A percentile compares a stretch with the other conserved stretches of the same genome.
phyloP scores from a whole-genome alignment of 441 rosid genomes.

The Jatropha multifida region DNA sequence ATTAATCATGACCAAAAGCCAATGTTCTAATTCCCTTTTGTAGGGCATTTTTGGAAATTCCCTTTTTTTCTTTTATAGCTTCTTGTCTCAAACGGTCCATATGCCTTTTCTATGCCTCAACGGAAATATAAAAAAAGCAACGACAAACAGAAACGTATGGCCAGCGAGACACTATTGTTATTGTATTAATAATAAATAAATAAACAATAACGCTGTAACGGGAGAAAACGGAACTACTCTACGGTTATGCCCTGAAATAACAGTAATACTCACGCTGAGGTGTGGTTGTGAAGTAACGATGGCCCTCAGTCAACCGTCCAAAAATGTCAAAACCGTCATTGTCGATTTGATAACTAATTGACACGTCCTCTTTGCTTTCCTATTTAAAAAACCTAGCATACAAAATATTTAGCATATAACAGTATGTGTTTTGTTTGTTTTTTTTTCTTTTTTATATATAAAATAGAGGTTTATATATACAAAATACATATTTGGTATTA shows the following conservation, averaged over 20 bases:
- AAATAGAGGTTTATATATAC: too few relatives aligned
- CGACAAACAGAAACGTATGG: too few relatives aligned
- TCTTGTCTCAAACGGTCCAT: neutral
- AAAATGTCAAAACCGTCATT: neutral
- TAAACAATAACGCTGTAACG: neutral
- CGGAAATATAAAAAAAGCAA: neutral
- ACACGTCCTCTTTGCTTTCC: neutral
- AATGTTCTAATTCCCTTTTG: neutral
- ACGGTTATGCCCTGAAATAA: neutral
- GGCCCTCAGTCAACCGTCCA: neutral
- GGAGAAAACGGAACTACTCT: neutral
- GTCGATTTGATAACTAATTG: neutral
- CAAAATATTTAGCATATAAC: too few relatives aligned
- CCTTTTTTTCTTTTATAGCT: neutral
- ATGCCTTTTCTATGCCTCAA: neutral
- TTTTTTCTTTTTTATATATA: too few relatives aligned
- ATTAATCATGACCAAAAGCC: conserved; percentile 12
- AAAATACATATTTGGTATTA: too few relatives aligned
- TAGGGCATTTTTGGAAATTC: neutral
- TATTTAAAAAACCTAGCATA: neutral
- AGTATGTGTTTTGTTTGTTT: too few relatives aligned
- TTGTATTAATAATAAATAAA: neutral
- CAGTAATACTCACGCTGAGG: too few relatives aligned
- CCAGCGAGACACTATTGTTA: too few relatives aligned
- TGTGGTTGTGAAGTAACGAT: neutral